Evolutionary conservation across 257 asterid genomes (phyloP).

Genomic region (Agastache rugosa): DNA sequence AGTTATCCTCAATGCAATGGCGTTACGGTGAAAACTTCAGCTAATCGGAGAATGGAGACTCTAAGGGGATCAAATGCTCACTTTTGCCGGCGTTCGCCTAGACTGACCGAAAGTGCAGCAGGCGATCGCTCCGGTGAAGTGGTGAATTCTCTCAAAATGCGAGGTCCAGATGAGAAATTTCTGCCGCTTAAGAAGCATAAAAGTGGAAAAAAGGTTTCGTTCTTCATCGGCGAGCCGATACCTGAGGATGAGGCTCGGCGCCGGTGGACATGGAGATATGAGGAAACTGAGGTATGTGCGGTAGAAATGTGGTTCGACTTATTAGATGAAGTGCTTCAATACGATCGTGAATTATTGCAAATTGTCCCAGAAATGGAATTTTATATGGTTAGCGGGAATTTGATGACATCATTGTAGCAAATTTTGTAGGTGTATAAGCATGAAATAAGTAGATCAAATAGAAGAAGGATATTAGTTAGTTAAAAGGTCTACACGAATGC

Average conservation of each 20-base stretch:
- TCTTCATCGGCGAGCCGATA: conserved; percentile 49
- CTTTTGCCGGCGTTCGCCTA: conserved; percentile 41
- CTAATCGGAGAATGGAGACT: conserved; percentile 32
- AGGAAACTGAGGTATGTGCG: conserved; percentile 41
- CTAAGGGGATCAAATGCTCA: conserved; percentile 34
- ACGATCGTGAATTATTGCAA: not conserved
- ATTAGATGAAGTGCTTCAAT: not conserved
- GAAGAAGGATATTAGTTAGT: not conserved
- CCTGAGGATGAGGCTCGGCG: conserved; percentile 52
- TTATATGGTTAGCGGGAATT: conserved; percentile 4
- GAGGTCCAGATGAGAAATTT: conserved; percentile 30
- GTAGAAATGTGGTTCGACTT: conserved; percentile 19
- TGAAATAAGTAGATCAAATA: not conserved
- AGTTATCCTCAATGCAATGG: conserved; percentile 32
- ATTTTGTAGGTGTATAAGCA: conserved; percentile 18
- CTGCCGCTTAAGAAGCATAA: conserved; percentile 45
- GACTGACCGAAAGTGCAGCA: conserved; percentile 43
- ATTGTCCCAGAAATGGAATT: not conserved
- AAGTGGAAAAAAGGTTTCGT: conserved; percentile 29
- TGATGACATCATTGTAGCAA: conserved; percentile 2
- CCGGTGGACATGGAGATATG: conserved; percentile 57
- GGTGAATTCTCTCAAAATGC: conserved; percentile 28
- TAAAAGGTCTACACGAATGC: not conserved
- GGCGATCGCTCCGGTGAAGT: conserved; percentile 30
- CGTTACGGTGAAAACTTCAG: conserved; percentile 8